Base-by-base conservation (phyloP, 1,139 yeast genomes). In the Saccharomyces hybrid region DNA sequence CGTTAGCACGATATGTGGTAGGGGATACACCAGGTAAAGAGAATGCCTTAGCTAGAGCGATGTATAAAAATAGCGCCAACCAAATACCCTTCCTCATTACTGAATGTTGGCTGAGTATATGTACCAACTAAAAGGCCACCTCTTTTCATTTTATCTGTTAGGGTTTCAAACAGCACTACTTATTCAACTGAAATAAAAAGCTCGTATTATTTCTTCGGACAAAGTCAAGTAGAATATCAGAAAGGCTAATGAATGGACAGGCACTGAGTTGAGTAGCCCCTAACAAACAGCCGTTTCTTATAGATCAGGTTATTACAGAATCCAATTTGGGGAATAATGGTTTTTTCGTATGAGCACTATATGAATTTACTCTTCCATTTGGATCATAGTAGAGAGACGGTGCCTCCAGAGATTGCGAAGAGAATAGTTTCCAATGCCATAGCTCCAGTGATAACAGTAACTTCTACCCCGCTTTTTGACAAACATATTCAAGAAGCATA, bases 21-120 rank as follows among this genome's bases (percentile, higher is more conserved):
- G 99, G 98, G 0, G 97, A 95, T 31, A 90, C 95, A 11, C 98
- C 98, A 0, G 98, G 98, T 58, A 93, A 76, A 69, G 91, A 91
- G 73, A 91, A 91, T 2, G 84, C 95, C 52, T 68, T 62, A n/a
- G 55, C 42, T 19, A 23, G 0, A 19, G 51, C 3, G 3, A 19
- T 3, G 16, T 16, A 19, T 38, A 38, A 8, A 16, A 38, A 19
- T 11, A 5, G 11, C 8, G 25, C 5, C 44, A 38, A 8, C 44
- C 44, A 38, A 38, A 38, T 38, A 38, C 44, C 5, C 13, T 16
- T 5, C 11, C 11, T 9, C 44, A 38, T 38, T 4, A 38, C 44
- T 6, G n/a, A 8, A 16, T 38, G 6, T 38, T 38, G 25, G 44
- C 13, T 38, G 25, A 14, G 9, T 16, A 38, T 16, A 11, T 38